A percentile compares a stretch with the other conserved stretches of the same genome.
Conservation (phyloP, 2,329 filamentous ascomycete species). For the Fusarium floridanum region DNA sequence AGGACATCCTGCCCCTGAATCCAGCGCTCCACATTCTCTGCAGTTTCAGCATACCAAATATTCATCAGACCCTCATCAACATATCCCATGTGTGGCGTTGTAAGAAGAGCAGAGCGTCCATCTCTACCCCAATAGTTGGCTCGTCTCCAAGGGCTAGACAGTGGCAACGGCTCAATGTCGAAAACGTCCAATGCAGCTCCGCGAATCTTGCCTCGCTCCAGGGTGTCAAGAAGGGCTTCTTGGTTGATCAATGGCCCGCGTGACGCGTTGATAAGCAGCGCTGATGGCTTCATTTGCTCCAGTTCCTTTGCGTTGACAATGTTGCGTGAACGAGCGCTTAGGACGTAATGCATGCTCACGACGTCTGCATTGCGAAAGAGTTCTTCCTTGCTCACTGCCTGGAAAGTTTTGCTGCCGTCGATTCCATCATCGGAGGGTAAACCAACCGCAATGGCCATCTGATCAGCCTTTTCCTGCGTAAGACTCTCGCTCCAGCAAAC, state of each 20-base stretch:
- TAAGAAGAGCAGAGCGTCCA: background rate
- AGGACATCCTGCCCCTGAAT: background rate
- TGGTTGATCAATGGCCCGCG: constrained; percentile 5
- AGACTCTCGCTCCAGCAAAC: constrained; percentile 74
- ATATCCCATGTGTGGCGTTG: constrained; percentile 11
- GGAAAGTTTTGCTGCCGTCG: background rate
- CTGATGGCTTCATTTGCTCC: background rate
- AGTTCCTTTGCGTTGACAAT: background rate
- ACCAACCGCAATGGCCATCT: constrained; percentile 5
- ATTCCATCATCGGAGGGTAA: background rate
- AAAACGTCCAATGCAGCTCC: background rate
- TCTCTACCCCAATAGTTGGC: background rate
- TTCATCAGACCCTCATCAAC: constrained; percentile 11
- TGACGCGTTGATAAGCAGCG: constrained; percentile 7
- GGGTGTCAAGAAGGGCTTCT: background rate
- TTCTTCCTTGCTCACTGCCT: constrained; percentile 9
- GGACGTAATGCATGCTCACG: constrained; percentile 9
- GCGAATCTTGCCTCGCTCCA: background rate
- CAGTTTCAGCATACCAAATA: constrained; percentile 7
- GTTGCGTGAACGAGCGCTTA: constrained; percentile 1
- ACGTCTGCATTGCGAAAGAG: constrained; percentile 8
- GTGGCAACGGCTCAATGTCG: background rate
- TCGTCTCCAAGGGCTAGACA: constrained; percentile 1
- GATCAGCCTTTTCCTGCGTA: constrained; percentile 70
- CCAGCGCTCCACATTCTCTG: constrained; percentile 14